Evolutionary conservation across 345 rosid species (phyloP).

Genomic region (Citrus mangshanensis): DNA sequence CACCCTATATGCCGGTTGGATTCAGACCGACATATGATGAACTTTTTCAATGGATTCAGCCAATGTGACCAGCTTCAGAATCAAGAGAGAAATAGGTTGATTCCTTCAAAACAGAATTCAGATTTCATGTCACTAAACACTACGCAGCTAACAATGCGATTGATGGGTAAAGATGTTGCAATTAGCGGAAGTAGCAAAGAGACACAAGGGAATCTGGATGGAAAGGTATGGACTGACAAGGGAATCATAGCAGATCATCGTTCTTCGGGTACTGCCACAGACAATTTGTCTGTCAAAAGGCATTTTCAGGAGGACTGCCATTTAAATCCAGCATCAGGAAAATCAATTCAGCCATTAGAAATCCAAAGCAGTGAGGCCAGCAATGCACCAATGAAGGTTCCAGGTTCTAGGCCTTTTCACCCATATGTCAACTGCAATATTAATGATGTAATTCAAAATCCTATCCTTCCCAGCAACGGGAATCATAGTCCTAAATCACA

Average conservation of each 20-base stretch:
- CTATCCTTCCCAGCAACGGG: conserved; percentile 12
- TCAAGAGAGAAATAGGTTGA: conserved; percentile 16
- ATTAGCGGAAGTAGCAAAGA: conserved; percentile 38
- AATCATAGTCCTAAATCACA: conserved; percentile 15
- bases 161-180: conserved; percentile 75
- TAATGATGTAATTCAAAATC: conserved; percentile 23
- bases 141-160: conserved; percentile 52
- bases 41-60: conserved; percentile 20
- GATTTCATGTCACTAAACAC: conserved; percentile 25
- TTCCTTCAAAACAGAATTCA: conserved; percentile 15
- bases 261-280: conserved; percentile 12
- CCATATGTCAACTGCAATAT: conserved; percentile 32
- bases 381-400: conserved; percentile 17
- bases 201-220: conserved; percentile 26
- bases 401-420: conserved; percentile 27
- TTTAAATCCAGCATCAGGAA: conserved; percentile 25
- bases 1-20: conserved; percentile 17
- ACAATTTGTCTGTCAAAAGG: conserved; percentile 13
- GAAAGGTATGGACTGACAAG: conserved; percentile 41
- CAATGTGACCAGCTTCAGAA: conserved; percentile 22
- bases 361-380: conserved; percentile 16
- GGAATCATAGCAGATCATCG: conserved; percentile 35
- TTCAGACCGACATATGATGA: conserved; percentile 27
- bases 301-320: conserved; percentile 26
- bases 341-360: conserved; percentile 23